Percentiles rank a stretch among this genome's conserved stretches.
phyloP scores from a whole-genome alignment of 1,284 basidiomycete genomes.

The Naganishia cerealis region DNA sequence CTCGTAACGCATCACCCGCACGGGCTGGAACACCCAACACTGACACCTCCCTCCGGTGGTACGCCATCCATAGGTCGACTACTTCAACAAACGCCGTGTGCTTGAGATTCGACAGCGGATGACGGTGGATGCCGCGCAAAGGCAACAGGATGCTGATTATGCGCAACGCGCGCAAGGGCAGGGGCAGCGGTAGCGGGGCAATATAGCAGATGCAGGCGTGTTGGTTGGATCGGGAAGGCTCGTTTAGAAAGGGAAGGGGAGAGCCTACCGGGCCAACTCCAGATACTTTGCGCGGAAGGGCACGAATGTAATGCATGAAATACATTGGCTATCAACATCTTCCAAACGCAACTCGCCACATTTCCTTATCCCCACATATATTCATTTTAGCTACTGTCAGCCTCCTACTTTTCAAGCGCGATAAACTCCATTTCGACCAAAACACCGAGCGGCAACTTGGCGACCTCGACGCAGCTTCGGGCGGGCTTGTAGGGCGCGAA shows the following conservation, averaged over 20 bases:
- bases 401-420: constrained; percentile 44
- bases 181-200: constrained; percentile 2
- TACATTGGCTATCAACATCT: background rate
- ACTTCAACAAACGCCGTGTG: constrained; percentile 56
- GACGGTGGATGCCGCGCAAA: constrained; percentile 49
- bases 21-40: no score
- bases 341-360: background rate
- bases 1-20: background rate
- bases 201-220: no score
- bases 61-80: constrained; percentile 50
- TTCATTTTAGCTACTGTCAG: background rate
- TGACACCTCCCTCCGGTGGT: background rate
- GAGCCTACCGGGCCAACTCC: no score
- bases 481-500: constrained; percentile 92
- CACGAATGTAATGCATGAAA: no score
- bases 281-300: no score
- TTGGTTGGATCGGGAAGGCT: background rate
- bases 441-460: constrained; percentile 72
- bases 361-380: background rate
- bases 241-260: background rate
- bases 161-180: constrained; percentile 14
- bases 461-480: constrained; percentile 81
- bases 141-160: constrained; percentile 37
- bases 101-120: constrained; percentile 52
- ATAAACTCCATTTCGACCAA: constrained; percentile 81